Evolutionary conservation across 75 land plant genomes (phyloP).

Genomic region (Gnetum montanum): DNA sequence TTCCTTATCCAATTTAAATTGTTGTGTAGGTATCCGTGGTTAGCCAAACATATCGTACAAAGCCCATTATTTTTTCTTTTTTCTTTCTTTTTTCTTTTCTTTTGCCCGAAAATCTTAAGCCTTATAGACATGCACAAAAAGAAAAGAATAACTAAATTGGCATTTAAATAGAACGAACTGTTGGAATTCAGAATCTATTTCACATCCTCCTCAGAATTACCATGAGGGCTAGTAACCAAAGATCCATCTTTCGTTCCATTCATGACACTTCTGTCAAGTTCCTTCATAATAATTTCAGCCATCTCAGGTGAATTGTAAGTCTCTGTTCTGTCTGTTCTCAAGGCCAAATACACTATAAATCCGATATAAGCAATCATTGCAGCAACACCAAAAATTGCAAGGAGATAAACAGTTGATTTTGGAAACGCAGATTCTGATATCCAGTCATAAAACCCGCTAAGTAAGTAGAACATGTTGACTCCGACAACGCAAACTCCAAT

Average conservation of each 20-base stretch:
- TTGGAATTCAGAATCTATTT: background rate
- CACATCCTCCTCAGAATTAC: conserved; percentile 1
- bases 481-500: conserved; percentile 14
- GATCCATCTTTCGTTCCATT: background rate
- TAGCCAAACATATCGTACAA: too few relatives aligned
- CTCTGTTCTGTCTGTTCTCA: conserved; percentile 15
- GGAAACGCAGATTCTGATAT: conserved; percentile 1
- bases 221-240: conserved; percentile 1
- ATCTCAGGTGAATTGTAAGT: conserved; percentile 11
- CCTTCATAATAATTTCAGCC: conserved; percentile 4
- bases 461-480: conserved; percentile 16
- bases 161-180: background rate
- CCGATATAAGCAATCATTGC: conserved; percentile 13
- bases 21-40: too few relatives aligned
- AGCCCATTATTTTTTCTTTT: too few relatives aligned
- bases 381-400: conserved; percentile 9
- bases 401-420: background rate
- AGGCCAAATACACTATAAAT: conserved; percentile 14
- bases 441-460: conserved; percentile 13
- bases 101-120: too few relatives aligned
- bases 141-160: background rate
- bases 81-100: too few relatives aligned
- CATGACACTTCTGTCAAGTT: background rate
- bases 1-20: too few relatives aligned
- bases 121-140: background rate